Base-by-base conservation (phyloP, 1,139 yeast genomes). In the Kodamaea ohmeri region DNA sequence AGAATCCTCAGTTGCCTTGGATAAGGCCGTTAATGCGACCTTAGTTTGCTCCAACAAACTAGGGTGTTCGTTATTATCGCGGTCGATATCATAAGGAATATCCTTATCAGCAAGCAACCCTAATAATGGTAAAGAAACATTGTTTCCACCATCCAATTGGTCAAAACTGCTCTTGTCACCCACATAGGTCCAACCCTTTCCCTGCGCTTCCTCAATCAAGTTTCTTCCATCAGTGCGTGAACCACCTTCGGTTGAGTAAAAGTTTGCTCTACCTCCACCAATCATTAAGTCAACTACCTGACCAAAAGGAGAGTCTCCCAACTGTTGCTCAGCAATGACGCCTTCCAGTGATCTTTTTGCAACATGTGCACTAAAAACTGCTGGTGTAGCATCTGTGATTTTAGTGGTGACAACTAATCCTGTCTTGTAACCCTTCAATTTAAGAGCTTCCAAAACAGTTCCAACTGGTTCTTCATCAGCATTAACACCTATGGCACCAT, bases 321-420 rank as follows among this genome's bases (percentile, higher is more conserved):
- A 48, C 39, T 55, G 60, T 25, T 56, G 61, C 36, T 55, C 50
- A 3, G 62, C 62, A 36, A 57, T 55, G 52, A 49, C 48, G 37
- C 55, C 60, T 39, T 57, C 60, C 39, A 56, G 60, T 40, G 40
- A 48, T 19, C 62, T 47, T 47, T 41, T 52, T 41, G 56, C 56
- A 4, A 48, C 59, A 27, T 57, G 62, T 11, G 61, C 35, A 25
- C 52, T 46, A 40, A 56, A 56, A 4, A 60, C 59, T 2, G 60
- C 62, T 0, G 61, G 61, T 2, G 61, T 57, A 14, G 55, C 55
- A 33, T 51, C 55, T 32, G 53, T 50, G 42, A 57, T 55, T 29
- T 60, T 44, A n/a, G 62, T 57, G 35, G 62, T 57, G 17, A 55
- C 60, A 32, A 57, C 62, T 38, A 57, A 47, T 2, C 62, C 62